These are phyloP conservation scores for Pleurotus pulmonarius DNA, from an alignment of 768 basidiomycete species.

Conservation along the genomic window DNA sequence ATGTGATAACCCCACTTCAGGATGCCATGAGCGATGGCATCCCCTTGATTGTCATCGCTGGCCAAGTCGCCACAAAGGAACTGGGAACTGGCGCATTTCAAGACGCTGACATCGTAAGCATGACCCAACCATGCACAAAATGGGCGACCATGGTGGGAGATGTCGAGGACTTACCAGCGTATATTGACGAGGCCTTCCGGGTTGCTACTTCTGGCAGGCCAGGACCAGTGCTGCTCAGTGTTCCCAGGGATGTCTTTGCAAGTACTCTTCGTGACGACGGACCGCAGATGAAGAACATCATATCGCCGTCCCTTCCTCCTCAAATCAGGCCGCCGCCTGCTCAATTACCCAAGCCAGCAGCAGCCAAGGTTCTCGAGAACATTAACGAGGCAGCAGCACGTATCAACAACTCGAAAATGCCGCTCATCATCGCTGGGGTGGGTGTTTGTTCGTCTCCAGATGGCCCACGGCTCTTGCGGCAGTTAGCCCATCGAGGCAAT, in stretches of 20 bases:
- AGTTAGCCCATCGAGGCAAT: constrained; percentile 79
- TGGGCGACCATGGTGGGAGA: constrained; percentile 99
- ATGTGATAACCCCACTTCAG: constrained; percentile 97
- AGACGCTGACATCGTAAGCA: constrained; percentile 95
- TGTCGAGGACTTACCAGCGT: constrained; percentile 86
- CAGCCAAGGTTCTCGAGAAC: constrained; percentile 55
- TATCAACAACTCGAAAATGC: constrained; percentile 89
- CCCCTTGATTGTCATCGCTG: constrained; percentile 91
- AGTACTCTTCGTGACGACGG: constrained; percentile 59
- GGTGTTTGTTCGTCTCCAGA: constrained; percentile 80
- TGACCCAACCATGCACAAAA: constrained; percentile 95
- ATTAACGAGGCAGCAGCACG: constrained; percentile 83
- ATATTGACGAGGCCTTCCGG: constrained; percentile 99
- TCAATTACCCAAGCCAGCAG: constrained; percentile 58
- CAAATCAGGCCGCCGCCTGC: constrained; percentile 82
- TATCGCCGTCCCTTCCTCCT: no score
- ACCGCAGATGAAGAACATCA: no score
- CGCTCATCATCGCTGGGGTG: constrained; percentile 90
- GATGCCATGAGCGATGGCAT: constrained; percentile 94
- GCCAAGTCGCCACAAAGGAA: constrained; percentile 94
- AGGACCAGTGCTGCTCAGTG: constrained; percentile 95
- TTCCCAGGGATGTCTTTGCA: constrained; percentile 97
- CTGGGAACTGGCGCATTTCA: constrained; percentile 99
- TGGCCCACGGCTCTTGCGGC: constrained; percentile 76
- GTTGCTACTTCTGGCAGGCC: constrained; percentile 97